Conservation (phyloP, 441 rosid genomes). For the Euphorbia schlechtendalii region DNA sequence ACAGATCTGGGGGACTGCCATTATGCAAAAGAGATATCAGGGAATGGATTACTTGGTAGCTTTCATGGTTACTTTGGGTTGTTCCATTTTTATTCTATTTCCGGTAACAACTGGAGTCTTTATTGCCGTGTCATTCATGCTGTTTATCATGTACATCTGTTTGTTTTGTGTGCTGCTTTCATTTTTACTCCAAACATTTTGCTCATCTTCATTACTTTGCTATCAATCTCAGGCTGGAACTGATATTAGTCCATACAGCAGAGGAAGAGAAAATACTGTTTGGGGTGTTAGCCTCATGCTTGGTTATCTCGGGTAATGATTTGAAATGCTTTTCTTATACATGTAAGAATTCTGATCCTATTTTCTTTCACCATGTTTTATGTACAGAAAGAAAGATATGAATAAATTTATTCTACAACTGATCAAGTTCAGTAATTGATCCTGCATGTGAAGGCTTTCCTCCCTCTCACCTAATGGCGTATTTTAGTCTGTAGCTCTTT, state of each 20-base stretch:
- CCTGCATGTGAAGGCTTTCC: background rate
- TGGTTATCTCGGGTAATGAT: conserved; percentile 87
- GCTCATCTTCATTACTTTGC: conserved; percentile 8
- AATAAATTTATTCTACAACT: background rate
- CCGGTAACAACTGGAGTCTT: conserved; percentile 42
- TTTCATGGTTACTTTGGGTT: conserved; percentile 74
- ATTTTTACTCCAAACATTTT: too few species aligned
- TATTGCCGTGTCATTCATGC: conserved; percentile 15
- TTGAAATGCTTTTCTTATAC: conserved; percentile 2
- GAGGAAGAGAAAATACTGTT: conserved; percentile 88
- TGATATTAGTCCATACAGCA: conserved; percentile 74
- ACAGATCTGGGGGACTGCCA: conserved; percentile 84
- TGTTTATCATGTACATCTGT: conserved; percentile 6
- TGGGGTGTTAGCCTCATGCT: conserved; percentile 92
- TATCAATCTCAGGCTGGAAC: conserved; percentile 55
- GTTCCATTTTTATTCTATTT: conserved; percentile 77
- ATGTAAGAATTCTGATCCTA: too few species aligned
- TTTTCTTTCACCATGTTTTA: too few species aligned
- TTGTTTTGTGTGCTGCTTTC: too few species aligned
- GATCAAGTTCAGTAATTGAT: background rate
- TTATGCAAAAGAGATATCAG: conserved; percentile 87
- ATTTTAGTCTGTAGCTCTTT: background rate
- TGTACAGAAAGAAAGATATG: background rate
- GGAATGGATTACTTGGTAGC: conserved; percentile 75
- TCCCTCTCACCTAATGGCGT: background rate